A percentile compares a stretch with the other conserved stretches of the same genome.
Evolutionary conservation across 2,329 filamentous ascomycete genomes (phyloP).

Genomic region (Fusarium subtropicale): DNA sequence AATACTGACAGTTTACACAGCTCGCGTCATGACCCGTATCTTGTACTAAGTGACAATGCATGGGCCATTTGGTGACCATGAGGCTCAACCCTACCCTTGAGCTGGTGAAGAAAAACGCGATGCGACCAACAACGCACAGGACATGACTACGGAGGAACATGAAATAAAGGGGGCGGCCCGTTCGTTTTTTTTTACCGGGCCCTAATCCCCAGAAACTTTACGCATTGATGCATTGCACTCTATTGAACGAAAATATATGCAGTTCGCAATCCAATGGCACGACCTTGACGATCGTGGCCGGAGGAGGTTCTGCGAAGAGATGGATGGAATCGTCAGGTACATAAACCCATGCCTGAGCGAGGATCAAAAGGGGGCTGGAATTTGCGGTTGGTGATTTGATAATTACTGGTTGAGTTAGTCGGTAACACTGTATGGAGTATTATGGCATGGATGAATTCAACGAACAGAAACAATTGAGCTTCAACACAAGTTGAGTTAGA

Average conservation of each 20-base stretch:
- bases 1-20: constrained; percentile 45
- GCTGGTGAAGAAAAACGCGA: constrained; percentile 30
- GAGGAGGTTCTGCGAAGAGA: constrained; percentile 22
- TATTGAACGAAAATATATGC: constrained; percentile 22
- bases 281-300: constrained; percentile 28
- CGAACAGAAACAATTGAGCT: constrained; percentile 36
- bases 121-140: constrained; percentile 29
- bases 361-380: constrained; percentile 39
- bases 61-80: constrained; percentile 11
- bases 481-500: constrained; percentile 37
- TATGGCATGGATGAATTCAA: constrained; percentile 40
- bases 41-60: constrained; percentile 54
- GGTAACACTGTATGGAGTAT: constrained; percentile 41
- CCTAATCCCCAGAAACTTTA: constrained; percentile 30
- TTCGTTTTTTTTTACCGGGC: constrained; percentile 30
- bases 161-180: constrained; percentile 39
- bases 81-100: constrained; percentile 31
- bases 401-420: constrained; percentile 34
- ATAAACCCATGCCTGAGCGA: constrained; percentile 18
- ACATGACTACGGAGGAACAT: constrained; percentile 22
- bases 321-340: constrained; percentile 22
- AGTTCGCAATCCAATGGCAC: constrained; percentile 14
- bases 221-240: constrained; percentile 38
- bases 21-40: constrained; percentile 61
- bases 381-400: constrained; percentile 40